Conservation (phyloP, 2,329 filamentous ascomycete species). For the Colletotrichum shisoi region DNA sequence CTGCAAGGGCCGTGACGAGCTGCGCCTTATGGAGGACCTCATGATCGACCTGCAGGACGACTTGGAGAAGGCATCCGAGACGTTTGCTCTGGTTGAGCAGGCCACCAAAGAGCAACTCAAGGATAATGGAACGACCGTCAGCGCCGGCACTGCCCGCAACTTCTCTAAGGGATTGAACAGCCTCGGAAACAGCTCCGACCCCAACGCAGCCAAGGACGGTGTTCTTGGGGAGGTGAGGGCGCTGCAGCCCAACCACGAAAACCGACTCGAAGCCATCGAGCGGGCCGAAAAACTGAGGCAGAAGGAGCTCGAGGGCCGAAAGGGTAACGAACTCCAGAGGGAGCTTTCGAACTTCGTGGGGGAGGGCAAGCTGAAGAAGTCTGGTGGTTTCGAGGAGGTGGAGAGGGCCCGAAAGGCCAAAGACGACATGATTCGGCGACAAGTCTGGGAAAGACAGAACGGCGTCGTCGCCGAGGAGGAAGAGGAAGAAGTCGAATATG, state of each 20-base stretch:
- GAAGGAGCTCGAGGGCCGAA: conserved; percentile 82
- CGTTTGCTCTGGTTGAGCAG: conserved; percentile 93
- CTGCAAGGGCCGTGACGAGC: conserved; percentile 91
- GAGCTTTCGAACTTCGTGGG: conserved; percentile 87
- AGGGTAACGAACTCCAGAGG: conserved; percentile 78
- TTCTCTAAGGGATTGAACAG: conserved; percentile 63
- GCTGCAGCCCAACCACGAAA: conserved; percentile 91
- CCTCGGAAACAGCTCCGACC: conserved; percentile 68
- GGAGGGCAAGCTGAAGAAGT: conserved; percentile 93
- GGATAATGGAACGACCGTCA: conserved; percentile 64
- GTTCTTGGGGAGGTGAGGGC: conserved; percentile 93
- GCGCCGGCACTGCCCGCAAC: conserved; percentile 61
- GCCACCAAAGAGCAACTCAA: conserved; percentile 98
- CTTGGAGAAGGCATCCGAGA: conserved; percentile 91
- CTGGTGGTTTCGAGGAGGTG: conserved; percentile 91
- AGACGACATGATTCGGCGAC: conserved; percentile 84
- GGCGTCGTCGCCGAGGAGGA: conserved; percentile 57
- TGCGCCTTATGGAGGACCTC: conserved; percentile 95
- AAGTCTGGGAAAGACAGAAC: conserved; percentile 76
- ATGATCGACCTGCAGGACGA: conserved; percentile 92
- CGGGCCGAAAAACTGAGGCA: conserved; percentile 92
- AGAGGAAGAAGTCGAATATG: conserved; percentile 41
- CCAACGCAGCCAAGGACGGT: conserved; percentile 84
- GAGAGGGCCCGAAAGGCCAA: conserved; percentile 84
- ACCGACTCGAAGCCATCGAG: conserved; percentile 92